A percentile compares a stretch with the other conserved stretches of the same genome.
phyloP scores from a whole-genome alignment of 2,329 filamentous ascomycete species.

The Proliferodiscus dingleyae region DNA sequence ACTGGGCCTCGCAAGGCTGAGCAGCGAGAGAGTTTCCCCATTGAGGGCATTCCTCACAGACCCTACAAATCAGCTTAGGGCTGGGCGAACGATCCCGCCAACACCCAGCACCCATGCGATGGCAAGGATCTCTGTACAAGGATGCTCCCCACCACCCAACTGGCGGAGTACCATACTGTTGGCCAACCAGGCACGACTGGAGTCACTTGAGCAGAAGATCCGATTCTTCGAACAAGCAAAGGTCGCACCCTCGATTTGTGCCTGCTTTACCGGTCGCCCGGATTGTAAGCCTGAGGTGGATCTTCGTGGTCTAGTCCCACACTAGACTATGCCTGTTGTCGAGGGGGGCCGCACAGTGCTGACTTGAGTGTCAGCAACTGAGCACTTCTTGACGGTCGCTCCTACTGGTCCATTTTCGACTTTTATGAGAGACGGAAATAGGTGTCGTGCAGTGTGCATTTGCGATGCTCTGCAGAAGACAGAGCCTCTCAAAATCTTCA shows the following conservation, averaged over 20 bases:
- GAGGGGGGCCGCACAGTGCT: slow-evolving; percentile 7
- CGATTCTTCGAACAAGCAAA: neutral
- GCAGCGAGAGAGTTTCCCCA: too few species aligned
- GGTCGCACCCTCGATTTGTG: neutral
- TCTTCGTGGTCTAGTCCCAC: neutral
- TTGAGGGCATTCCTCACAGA: too few species aligned
- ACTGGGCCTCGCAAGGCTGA: too few species aligned
- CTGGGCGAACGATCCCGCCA: too few species aligned
- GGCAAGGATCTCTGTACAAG: neutral
- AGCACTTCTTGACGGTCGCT: slow-evolving; percentile 2
- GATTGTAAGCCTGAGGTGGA: slow-evolving; percentile 1
- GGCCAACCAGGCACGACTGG: too few species aligned
- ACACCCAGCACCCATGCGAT: too few species aligned
- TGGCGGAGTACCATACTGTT: too few species aligned
- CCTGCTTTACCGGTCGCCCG: neutral
- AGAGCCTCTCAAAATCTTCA: slow-evolving; percentile 6
- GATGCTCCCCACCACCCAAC: neutral
- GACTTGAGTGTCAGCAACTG: slow-evolving; percentile 10
- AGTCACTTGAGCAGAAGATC: neutral
- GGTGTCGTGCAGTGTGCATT: slow-evolving; percentile 6
- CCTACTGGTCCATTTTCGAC: slow-evolving; percentile 3
- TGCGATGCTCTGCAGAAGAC: slow-evolving; percentile 7
- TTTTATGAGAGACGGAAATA: neutral
- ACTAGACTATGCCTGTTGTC: slow-evolving; percentile 9
- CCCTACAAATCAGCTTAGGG: too few species aligned